Conservation (phyloP, 805 yeast species). For the Wickerhamomyces subpelliculosus region DNA sequence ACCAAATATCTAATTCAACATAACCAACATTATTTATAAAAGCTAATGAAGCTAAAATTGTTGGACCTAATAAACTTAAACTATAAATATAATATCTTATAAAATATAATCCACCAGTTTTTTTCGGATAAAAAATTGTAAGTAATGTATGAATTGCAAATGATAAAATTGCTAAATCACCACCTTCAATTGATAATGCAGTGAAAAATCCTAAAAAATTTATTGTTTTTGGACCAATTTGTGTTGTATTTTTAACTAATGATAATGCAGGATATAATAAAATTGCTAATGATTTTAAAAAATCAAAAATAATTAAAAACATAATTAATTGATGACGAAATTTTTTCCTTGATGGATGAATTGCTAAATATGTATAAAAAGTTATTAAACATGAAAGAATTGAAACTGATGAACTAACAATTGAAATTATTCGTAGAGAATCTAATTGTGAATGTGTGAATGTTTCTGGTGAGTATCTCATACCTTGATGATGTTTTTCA, state of each 20-base stretch:
- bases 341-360: conserved; percentile 54
- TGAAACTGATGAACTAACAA: conserved; percentile 43
- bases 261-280: conserved; percentile 63
- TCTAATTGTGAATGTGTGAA: conserved; percentile 3
- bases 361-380: conserved; percentile 52
- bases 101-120: conserved; percentile 63
- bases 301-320: conserved; percentile 64
- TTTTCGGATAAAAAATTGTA: conserved; percentile 58
- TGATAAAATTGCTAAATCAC: conserved; percentile 73
- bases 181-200: conserved; percentile 75
- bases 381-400: conserved; percentile 50
- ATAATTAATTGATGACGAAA: conserved; percentile 69
- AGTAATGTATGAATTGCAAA: conserved; percentile 81
- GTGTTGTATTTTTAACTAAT: conserved; percentile 42
- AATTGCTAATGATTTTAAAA: conserved; percentile 63
- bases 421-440: conserved; percentile 29
- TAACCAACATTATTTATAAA: conserved; percentile 55
- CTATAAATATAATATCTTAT: conserved; percentile 53
- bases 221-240: conserved; percentile 6
- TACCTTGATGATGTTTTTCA: background rate
- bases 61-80: conserved; percentile 52
- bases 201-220: conserved; percentile 62
- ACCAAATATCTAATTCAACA: conserved; percentile 61
- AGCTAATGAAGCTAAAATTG: conserved; percentile 64
- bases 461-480: background rate